These are phyloP conservation scores for Yarrowia hollandica DNA, from an alignment of 805 yeast genomes.

Conservation along the genomic window DNA sequence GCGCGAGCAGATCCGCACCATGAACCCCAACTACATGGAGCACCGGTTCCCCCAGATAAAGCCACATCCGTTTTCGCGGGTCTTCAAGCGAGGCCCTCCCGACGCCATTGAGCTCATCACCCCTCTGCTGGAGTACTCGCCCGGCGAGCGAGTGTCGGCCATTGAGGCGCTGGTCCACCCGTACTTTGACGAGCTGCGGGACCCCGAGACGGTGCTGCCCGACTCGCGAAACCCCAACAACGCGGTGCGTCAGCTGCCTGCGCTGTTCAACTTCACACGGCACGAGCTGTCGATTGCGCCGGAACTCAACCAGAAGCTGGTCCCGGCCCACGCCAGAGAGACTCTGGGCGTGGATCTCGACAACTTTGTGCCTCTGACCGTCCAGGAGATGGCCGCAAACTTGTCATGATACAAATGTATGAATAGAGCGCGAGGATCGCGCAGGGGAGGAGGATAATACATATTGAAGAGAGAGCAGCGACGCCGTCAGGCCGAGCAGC, in stretches of 20 bases:
- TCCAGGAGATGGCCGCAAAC: conserved; percentile 35
- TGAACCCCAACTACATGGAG: conserved; percentile 97
- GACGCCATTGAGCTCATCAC: conserved; percentile 83
- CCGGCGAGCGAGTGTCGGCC: conserved; percentile 77
- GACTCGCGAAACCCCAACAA: conserved; percentile 54
- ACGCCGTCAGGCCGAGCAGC: no score
- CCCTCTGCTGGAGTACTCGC: conserved; percentile 85
- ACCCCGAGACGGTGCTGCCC: conserved; percentile 46
- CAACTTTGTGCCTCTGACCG: conserved; percentile 59
- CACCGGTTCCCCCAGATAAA: conserved; percentile 79
- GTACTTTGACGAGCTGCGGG: conserved; percentile 83
- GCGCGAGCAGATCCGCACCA: conserved; percentile 83
- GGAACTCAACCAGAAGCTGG: conserved; percentile 43
- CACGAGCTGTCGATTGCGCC: conserved; percentile 55
- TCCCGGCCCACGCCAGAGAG: conserved; percentile 46
- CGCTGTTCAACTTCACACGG: conserved; percentile 71
- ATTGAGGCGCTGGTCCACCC: conserved; percentile 81
- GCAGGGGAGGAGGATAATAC: conserved; percentile 22
- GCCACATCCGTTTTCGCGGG: conserved; percentile 58
- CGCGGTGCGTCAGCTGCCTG: conserved; percentile 75
- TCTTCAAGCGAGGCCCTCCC: conserved; percentile 74
- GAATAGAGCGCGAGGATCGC: conserved; percentile 4
- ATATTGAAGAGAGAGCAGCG: no score
- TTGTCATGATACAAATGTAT: conserved; percentile 25
- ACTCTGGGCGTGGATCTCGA: conserved; percentile 48